Conservation (phyloP, 495 filamentous ascomycete genomes). For the Tuber magnatum region DNA sequence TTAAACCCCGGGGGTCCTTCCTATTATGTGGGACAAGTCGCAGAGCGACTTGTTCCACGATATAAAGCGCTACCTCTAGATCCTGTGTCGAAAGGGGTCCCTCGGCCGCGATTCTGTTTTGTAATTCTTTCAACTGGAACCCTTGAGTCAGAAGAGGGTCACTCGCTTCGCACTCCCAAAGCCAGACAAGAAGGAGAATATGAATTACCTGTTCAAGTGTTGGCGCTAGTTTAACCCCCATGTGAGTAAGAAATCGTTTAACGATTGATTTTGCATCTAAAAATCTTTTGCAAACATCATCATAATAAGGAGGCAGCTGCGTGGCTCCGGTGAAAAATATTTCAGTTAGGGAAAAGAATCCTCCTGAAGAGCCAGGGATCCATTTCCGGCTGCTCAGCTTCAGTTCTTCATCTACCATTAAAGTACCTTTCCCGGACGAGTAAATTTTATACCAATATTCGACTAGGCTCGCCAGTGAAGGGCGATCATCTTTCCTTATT, state of each 20-base stretch:
- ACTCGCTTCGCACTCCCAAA: neutral
- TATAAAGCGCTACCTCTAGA: conserved; percentile 23
- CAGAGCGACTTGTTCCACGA: conserved; percentile 25
- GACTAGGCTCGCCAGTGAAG: conserved; percentile 3
- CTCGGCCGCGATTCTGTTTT: conserved; percentile 21
- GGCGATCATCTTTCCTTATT: conserved; percentile 1
- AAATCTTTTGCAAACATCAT: conserved; percentile 9
- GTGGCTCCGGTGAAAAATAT: conserved; percentile 21
- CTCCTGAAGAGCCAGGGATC: conserved; percentile 22
- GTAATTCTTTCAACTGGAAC: conserved; percentile 27
- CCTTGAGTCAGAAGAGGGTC: neutral
- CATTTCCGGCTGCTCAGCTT: conserved; percentile 18
- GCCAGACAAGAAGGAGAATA: neutral
- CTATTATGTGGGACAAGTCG: conserved; percentile 16
- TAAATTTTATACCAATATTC: neutral
- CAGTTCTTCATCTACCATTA: neutral
- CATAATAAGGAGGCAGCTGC: conserved; percentile 21
- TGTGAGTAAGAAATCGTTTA: neutral
- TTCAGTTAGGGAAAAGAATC: conserved; percentile 19
- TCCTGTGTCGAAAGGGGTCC: conserved; percentile 9
- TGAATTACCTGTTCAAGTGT: conserved; percentile 26
- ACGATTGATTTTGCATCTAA: neutral
- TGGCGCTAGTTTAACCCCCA: conserved; percentile 24
- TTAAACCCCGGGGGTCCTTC: neutral
- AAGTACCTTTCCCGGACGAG: neutral